A percentile compares a stretch with the other conserved stretches of the same genome.
Evolutionary conservation across 2,329 filamentous ascomycete species (phyloP).

Genomic region (Chrysosporium keratinophilum): DNA sequence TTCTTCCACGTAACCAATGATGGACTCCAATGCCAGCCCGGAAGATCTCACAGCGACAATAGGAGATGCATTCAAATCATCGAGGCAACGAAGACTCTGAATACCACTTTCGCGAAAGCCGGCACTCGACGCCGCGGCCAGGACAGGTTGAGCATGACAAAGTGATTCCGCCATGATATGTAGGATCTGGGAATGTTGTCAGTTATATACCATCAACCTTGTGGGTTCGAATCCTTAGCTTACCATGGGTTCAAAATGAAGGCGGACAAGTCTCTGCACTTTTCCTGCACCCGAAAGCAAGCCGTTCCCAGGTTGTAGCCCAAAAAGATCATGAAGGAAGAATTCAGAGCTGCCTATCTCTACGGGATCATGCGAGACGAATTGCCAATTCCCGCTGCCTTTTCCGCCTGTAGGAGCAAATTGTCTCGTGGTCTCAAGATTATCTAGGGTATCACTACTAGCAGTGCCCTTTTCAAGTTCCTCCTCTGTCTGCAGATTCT

Average conservation of each 20-base stretch:
- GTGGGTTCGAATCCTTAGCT: slow-evolving; percentile 24
- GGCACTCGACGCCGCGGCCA: slow-evolving; percentile 64
- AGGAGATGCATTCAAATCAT: slow-evolving; percentile 43
- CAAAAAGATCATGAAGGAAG: slow-evolving; percentile 33
- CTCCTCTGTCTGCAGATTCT: slow-evolving; percentile 16
- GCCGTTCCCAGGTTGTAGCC: slow-evolving; percentile 31
- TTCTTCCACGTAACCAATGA: slow-evolving; percentile 52
- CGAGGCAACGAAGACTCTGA: slow-evolving; percentile 47
- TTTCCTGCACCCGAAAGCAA: slow-evolving; percentile 28
- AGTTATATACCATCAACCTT: background rate
- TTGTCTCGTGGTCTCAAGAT: slow-evolving; percentile 18
- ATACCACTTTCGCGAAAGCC: slow-evolving; percentile 88
- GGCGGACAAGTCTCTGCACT: slow-evolving; percentile 51
- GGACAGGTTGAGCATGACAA: slow-evolving; percentile 61
- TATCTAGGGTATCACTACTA: background rate
- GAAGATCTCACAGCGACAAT: slow-evolving; percentile 80
- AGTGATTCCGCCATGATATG: slow-evolving; percentile 72
- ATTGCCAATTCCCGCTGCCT: slow-evolving; percentile 75
- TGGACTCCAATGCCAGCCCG: slow-evolving; percentile 69
- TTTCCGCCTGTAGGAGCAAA: slow-evolving; percentile 66
- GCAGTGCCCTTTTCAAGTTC: slow-evolving; percentile 13
- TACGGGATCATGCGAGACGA: slow-evolving; percentile 72
- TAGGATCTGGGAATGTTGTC: slow-evolving; percentile 54
- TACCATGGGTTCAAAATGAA: slow-evolving; percentile 95
- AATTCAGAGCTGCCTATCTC: slow-evolving; percentile 21